Percentiles rank a stretch among this genome's conserved stretches.
Evolutionary conservation across 2,329 filamentous ascomycete species (phyloP).

Genomic region (Colletotrichum cereale): DNA sequence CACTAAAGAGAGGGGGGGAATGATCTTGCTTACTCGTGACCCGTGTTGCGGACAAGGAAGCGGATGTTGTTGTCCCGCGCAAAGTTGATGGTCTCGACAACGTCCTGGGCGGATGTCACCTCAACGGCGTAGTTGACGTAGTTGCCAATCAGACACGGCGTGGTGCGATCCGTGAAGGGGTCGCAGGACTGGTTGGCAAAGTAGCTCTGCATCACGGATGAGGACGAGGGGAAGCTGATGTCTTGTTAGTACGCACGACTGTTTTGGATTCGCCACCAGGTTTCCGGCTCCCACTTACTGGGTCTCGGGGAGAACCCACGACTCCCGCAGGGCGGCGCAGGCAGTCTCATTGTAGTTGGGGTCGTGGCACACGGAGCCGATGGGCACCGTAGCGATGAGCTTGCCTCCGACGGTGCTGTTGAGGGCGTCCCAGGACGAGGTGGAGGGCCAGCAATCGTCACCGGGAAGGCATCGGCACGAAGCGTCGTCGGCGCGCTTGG

Average conservation of each 20-base stretch:
- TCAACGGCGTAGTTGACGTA: constrained; percentile 56
- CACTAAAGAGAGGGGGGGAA: constrained; percentile 40
- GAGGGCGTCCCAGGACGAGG: constrained; percentile 60
- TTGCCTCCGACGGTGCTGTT: constrained; percentile 64
- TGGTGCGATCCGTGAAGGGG: constrained; percentile 52
- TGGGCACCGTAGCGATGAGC: constrained; percentile 64
- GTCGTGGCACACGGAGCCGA: constrained; percentile 66
- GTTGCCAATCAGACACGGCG: constrained; percentile 58
- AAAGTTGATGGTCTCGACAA: constrained; percentile 52
- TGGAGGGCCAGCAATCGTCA: constrained; percentile 66
- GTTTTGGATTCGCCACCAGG: background rate
- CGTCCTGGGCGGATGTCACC: constrained; percentile 47
- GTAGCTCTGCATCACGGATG: constrained; percentile 55
- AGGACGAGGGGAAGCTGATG: constrained; percentile 51
- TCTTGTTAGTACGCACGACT: constrained; percentile 22
- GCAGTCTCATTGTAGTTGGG: constrained; percentile 57
- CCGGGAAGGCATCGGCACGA: constrained; percentile 62
- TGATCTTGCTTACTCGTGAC: constrained; percentile 46
- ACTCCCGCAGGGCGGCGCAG: constrained; percentile 54
- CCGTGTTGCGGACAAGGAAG: constrained; percentile 51
- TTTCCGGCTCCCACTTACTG: constrained; percentile 47
- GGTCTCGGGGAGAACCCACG: constrained; percentile 51
- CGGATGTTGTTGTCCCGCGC: constrained; percentile 53
- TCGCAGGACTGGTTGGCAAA: constrained; percentile 55
- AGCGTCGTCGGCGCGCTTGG: constrained; percentile 28